Base-by-base conservation (phyloP, 1,139 yeast species). In the Blastobotrys elegans region DNA sequence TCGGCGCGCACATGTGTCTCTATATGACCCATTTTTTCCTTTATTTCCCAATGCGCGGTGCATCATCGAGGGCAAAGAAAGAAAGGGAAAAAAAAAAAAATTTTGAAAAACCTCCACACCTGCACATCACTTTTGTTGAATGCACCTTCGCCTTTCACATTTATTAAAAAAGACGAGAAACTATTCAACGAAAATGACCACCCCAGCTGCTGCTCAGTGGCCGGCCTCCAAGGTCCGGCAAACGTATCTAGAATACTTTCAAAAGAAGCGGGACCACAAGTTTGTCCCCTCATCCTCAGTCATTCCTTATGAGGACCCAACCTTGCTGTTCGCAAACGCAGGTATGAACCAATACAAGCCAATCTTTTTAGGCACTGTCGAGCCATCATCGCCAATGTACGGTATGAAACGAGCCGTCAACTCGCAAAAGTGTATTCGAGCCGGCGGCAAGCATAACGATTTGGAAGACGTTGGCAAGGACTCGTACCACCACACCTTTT, bases 301-400 rank as follows among this genome's bases (percentile, higher is more conserved):
- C 33, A 84, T 92, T 51, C 99, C 99, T 48, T 95, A 84, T 67
- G 96, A 92, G 70, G 99, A 92, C 66, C 98, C 98, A 47, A 90
- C 97, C 16, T 76, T 90, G 56, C 73, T 92, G 55, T 90, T 92
- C 64, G 95, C 97, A 62, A 92, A 92, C 66, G 97, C 98, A 50
- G 98, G 97, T 69, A 90, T 89, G 97, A 92, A 92, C 72, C 99
- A 92, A 71, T 92, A 89, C 71, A 92, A 92, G 70, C 96, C 97
- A 18, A 90, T 92, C 58, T 92, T 92, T 67, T 74, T 89, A 62
- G 99, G 99, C 47, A 90, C 97, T 3, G 97, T 88, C 40, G 97
- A 94, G 59, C 98, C 98, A 35, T 74, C 92, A 22, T 84, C 95
- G 37, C 94, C 88, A 46, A 84, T 92, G 61, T 84, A 88, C 60